Evolutionary conservation across 2,329 filamentous ascomycete genomes (phyloP).

Genomic region (Diplodia mutila): DNA sequence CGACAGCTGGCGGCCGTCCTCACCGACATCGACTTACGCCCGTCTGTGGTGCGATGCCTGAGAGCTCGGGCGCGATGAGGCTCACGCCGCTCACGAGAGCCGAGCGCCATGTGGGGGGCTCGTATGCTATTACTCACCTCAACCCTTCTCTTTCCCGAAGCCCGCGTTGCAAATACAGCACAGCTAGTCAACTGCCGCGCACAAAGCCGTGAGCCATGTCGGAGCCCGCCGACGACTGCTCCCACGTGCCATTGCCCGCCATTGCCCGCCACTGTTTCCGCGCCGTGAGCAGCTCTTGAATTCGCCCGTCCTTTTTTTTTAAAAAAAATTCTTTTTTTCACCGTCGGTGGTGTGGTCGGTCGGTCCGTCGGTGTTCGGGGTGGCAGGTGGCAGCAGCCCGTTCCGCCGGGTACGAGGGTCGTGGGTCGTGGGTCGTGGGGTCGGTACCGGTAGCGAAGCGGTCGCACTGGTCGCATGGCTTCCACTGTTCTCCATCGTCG

Average conservation of each 20-base stretch:
- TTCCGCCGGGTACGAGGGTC: too few relatives aligned
- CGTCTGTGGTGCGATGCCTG: background rate
- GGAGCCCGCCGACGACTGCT: background rate
- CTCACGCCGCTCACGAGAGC: background rate
- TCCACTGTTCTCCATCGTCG: background rate
- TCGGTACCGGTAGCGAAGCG: background rate
- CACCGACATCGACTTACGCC: background rate
- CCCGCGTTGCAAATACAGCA: background rate
- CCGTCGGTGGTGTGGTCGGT: too few relatives aligned
- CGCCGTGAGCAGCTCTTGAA: background rate
- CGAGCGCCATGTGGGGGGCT: slow-evolving; percentile 10
- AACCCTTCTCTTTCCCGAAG: background rate
- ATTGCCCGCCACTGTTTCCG: background rate
- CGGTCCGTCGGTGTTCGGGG: background rate
- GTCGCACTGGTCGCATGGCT: background rate
- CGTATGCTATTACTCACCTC: slow-evolving; percentile 11
- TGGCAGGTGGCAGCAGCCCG: too few relatives aligned
- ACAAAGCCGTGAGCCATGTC: background rate
- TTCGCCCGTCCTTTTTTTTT: too few relatives aligned
- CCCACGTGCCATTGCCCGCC: background rate
- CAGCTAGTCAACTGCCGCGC: background rate
- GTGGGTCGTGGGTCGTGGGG: too few relatives aligned
- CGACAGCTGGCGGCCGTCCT: background rate
- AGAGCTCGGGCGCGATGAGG: background rate
- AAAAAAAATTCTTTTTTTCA: too few relatives aligned